phyloP scores from a whole-genome alignment of 73 alveolate genomes.

The Vitrella brassicaformis region DNA sequence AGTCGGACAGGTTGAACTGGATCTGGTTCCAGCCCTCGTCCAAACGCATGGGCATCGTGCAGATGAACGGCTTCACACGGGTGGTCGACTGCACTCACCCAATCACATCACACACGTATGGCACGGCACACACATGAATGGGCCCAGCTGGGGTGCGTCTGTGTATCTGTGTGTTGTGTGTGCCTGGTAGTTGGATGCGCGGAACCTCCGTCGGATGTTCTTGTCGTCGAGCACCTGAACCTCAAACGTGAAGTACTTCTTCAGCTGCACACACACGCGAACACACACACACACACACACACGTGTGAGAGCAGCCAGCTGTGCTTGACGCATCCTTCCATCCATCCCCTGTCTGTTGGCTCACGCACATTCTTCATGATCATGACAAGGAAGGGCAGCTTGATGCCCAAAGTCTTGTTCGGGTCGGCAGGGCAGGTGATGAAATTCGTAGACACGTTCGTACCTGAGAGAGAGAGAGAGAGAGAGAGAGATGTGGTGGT shows the following conservation, averaged over 20 bases:
- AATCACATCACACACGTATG: too few relatives aligned
- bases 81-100: slow-evolving; percentile 49
- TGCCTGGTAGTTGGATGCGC: slow-evolving; percentile 61
- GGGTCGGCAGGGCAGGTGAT: slow-evolving; percentile 80
- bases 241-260: slow-evolving; percentile 61
- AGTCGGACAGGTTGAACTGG: slow-evolving; percentile 71
- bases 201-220: slow-evolving; percentile 57
- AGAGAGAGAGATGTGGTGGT: too few relatives aligned
- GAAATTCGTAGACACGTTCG: slow-evolving; percentile 79
- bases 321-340: neutral
- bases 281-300: neutral
- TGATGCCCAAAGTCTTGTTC: slow-evolving; percentile 82
- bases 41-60: slow-evolving; percentile 94
- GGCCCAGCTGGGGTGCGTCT: too few relatives aligned
- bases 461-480: slow-evolving; percentile 1
- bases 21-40: slow-evolving; percentile 94
- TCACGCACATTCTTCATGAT: slow-evolving; percentile 47
- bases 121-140: too few relatives aligned
- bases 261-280: slow-evolving; percentile 22
- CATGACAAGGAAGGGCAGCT: slow-evolving; percentile 85
- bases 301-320: neutral
- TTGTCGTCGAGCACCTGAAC: slow-evolving; percentile 54
- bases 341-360: too few relatives aligned
- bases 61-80: slow-evolving; percentile 90
- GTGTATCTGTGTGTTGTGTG: too few relatives aligned